These are phyloP conservation scores for Xanthoparmelia taractica DNA, from an alignment of 495 filamentous ascomycete genomes.

Conservation along the genomic window DNA sequence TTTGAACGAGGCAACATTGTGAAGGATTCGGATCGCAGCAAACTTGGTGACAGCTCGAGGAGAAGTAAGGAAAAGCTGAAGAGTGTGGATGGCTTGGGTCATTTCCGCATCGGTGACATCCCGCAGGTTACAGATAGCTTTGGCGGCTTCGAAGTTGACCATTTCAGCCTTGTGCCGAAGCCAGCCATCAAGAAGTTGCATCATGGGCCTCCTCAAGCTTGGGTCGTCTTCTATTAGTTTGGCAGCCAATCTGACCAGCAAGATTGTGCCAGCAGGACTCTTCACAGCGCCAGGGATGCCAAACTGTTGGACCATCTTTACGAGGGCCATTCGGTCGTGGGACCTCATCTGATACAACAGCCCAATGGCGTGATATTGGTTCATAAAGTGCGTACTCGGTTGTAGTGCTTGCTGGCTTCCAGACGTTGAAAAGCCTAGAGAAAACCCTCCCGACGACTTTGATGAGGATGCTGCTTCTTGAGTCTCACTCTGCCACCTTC, in stretches of 20 bases:
- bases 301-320: conserved; percentile 99
- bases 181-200: conserved; percentile 91
- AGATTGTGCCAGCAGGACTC: conserved; percentile 83
- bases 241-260: conserved; percentile 87
- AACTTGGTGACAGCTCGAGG: conserved; percentile 96
- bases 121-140: conserved; percentile 89
- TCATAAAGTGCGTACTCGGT: conserved; percentile 80
- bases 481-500: conserved; percentile 97
- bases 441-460: conserved; percentile 83
- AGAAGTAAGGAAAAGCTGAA: conserved; percentile 96
- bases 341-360: conserved; percentile 96
- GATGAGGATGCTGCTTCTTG: conserved; percentile 89
- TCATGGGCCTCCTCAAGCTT: conserved; percentile 85
- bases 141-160: conserved; percentile 99
- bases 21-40: conserved; percentile 91
- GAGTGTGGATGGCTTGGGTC: conserved; percentile 83
- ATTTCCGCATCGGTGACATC: conserved; percentile 91
- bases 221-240: conserved; percentile 92
- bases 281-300: conserved; percentile 84
- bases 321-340: conserved; percentile 93
- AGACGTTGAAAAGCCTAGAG: conserved; percentile 75
- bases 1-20: conserved; percentile 91
- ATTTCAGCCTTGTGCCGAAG: conserved; percentile 98
- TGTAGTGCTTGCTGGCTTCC: conserved; percentile 54
- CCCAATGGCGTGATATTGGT: conserved; percentile 97